Base-by-base conservation (phyloP, 306 rosid genomes). In the Lotus japonicus region DNA sequence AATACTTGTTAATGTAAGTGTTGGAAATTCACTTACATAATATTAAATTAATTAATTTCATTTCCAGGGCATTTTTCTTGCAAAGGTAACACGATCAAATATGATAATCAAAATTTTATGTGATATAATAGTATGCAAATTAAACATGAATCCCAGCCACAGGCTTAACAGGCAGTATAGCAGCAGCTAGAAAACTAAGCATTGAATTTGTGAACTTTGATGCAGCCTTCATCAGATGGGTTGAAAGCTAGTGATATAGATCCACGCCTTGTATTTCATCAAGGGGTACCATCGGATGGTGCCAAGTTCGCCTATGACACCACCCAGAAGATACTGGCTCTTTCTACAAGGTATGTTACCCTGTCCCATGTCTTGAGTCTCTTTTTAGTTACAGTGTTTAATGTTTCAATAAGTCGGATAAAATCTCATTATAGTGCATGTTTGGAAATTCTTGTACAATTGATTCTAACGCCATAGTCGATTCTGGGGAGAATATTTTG, bases 241-340 rank as follows among this genome's bases (percentile, higher is more conserved):
- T 73, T 86, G 6, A 88, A 86, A 70, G 82, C 68, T 33, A 68
- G 79, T 61, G 91, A 83, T 68, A 83, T 88, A 7, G 88, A 86
- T 36, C 89, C 87, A 45, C 75, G 77, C 13, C 23, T 84, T 42
- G 77, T 78, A 28, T 88, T 84, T 77, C 97, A 91, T 66, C 71
- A 85, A 72, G 97, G 97, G 71, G 76, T 91, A 56, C 98, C 98
- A 41, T 85, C 81, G 0, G 81, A 80, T 14, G 85, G 81, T 68
- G 66, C 75, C 68, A 70, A 67, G 31, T 83, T 88, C 31, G 91
- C 96, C 60, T 92, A 80, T 84, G 96, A 90, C 70, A 21, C 88
- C 12, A 62, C 71, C 51, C 96, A 88, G 44, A 83, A 72, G 79
- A 79, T 90, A 67, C 86, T 88, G 28, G 97, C 97, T 64, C 79